These are phyloP conservation scores for Haplosporangium gracile DNA, from an alignment of 192 early-diverging fungal genomes.

Conservation along the genomic window DNA sequence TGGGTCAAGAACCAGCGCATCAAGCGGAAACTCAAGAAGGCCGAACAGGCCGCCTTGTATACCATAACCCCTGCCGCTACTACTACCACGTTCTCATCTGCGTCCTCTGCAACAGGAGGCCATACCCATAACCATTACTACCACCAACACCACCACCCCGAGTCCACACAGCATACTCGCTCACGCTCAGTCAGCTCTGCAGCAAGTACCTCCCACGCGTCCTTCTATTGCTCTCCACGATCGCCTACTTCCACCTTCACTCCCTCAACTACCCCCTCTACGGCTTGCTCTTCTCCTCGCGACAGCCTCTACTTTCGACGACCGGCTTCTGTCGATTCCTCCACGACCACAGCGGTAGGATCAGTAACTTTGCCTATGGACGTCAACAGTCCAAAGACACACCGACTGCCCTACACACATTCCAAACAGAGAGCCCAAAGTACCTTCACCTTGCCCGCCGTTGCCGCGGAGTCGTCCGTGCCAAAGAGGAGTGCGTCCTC, in stretches of 20 bases:
- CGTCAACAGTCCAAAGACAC: neutral
- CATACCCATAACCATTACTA: neutral
- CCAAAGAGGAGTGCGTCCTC: neutral
- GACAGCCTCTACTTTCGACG: neutral
- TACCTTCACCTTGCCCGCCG: neutral
- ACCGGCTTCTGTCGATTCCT: neutral
- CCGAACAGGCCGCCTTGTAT: neutral
- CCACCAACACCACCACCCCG: neutral
- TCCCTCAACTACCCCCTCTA: neutral
- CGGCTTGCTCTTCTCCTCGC: neutral
- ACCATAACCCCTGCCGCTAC: neutral
- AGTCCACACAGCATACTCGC: neutral
- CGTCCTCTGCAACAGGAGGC: neutral
- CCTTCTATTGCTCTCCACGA: constrained; percentile 21
- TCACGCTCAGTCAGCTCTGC: neutral
- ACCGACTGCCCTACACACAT: neutral
- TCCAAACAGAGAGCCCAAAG: constrained; percentile 22
- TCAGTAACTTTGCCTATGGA: neutral
- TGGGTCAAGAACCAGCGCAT: constrained; percentile 47
- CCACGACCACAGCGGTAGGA: neutral
- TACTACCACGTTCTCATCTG: neutral
- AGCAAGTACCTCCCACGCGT: neutral
- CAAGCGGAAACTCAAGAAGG: constrained; percentile 15
- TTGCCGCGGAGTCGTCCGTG: neutral
- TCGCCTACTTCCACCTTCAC: constrained; percentile 25